Evolutionary conservation across 805 yeast genomes (phyloP).

Genomic region (Metschnikowia rubicola): DNA sequence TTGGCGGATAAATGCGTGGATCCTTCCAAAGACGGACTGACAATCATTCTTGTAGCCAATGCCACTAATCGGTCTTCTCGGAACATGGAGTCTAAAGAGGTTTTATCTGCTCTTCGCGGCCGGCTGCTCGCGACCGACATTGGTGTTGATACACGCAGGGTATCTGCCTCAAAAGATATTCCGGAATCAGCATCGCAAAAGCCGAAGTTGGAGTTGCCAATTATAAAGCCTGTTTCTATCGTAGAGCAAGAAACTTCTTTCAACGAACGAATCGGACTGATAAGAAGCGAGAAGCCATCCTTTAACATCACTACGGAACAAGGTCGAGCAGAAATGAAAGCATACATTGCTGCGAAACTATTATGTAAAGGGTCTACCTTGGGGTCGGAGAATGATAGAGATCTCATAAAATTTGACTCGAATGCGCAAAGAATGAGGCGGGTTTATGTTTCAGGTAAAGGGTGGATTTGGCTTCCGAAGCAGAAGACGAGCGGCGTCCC

Average conservation of each 20-base stretch:
- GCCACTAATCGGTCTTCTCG: too few species aligned
- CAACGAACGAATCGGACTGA: background rate
- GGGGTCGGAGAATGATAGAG: background rate
- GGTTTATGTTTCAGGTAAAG: slow-evolving; percentile 11
- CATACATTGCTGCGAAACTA: slow-evolving; percentile 9
- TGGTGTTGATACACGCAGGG: too few species aligned
- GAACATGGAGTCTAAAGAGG: too few species aligned
- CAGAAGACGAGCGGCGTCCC: slow-evolving; percentile 3
- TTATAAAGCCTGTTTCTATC: too few species aligned
- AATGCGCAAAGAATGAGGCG: slow-evolving; percentile 4
- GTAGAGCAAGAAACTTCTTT: background rate
- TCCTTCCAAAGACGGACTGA: background rate
- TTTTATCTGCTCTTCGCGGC: too few species aligned
- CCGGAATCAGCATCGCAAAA: background rate
- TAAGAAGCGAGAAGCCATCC: slow-evolving; percentile 3
- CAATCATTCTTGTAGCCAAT: too few species aligned
- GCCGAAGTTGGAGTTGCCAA: background rate
- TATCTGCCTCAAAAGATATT: too few species aligned
- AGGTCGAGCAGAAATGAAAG: slow-evolving; percentile 14
- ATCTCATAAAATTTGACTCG: background rate
- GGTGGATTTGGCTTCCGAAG: slow-evolving; percentile 13
- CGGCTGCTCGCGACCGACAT: too few species aligned
- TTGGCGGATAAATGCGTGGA: background rate
- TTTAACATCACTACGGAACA: slow-evolving; percentile 12
- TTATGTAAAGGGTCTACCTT: background rate